Evolutionary conservation across 331 rosid genomes (phyloP), one percentile per base, ranked within the genome.

Genomic region (Cydonia oblonga): DNA sequence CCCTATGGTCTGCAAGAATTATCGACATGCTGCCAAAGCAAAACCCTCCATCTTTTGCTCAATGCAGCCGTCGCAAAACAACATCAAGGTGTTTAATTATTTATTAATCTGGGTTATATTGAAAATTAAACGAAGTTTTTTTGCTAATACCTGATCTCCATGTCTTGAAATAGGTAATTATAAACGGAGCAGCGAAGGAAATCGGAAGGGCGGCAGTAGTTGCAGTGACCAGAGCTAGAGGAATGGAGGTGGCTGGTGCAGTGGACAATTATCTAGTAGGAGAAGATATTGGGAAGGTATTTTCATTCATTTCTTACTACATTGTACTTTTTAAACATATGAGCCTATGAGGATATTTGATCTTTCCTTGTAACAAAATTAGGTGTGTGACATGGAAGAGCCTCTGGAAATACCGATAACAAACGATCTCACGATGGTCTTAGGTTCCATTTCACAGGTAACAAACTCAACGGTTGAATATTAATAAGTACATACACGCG

Each of bases 211-310:
- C 96, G 11, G 97, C 97, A 19, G 81, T 90, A 9, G 69, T 76
- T 61, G 97, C 95, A 53, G 92, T 92, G 75, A 90, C 86, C 9
- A 92, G 78, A 69, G 97, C 97, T 19, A 84, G 96, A 78, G 97
- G 97, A 74, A 89, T 92, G 97, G 97, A 92, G 73, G 77, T 90
- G 53, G 96, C 97, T 76, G 96, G 95, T 69, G 95, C 96, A 10
- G 90, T 90, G 60, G 96, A 92, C 69, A 82, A 75, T 63, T 66
- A 79, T 74, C 82, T 73, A 49, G 84, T 88, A 32, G 96, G 97
- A 32, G 90, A 92, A 86, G 97, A 92, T 75, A 84, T 88, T 82
- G 97, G 97, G 53, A 69, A 63, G 85, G 91, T 92, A 65, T 68
- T 64, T 52, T 12, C 9, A n/a, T 63, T 25, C 16, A 18, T 46